Conservation (phyloP, 495 filamentous ascomycete genomes). For the Melanomma pulvis-pyrius region DNA sequence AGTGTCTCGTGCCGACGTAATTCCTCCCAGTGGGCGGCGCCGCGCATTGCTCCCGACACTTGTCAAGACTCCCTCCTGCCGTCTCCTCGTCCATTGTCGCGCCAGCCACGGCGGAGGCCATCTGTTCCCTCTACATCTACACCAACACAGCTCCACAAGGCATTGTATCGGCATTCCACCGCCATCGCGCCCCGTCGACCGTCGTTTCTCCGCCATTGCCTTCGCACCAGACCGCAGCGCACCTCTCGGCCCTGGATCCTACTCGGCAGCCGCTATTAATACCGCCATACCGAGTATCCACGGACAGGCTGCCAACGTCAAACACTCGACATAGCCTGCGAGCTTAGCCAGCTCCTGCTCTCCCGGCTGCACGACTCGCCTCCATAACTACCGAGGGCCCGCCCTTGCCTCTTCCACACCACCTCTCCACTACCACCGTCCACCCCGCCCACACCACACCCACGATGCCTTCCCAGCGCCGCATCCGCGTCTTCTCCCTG, state of each 20-base stretch:
- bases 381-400: not conserved
- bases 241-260: not conserved
- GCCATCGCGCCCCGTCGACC: not conserved
- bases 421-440: not conserved
- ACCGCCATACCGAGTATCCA: not conserved
- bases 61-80: no score
- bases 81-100: not conserved
- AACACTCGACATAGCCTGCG: conserved; percentile 2
- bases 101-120: not conserved
- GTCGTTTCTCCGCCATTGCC: not conserved
- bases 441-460: not conserved
- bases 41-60: no score
- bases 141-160: not conserved
- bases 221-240: not conserved
- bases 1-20: not conserved
- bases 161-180: not conserved
- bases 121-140: not conserved
- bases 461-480: conserved; percentile 70
- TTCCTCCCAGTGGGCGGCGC: no score
- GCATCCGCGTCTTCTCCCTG: conserved; percentile 62
- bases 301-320: not conserved
- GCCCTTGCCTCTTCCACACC: not conserved
- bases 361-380: not conserved
- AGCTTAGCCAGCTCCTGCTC: not conserved
- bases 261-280: not conserved